Base-by-base conservation (phyloP, 352 stramenopile species). In the Pythium guiyangense region DNA sequence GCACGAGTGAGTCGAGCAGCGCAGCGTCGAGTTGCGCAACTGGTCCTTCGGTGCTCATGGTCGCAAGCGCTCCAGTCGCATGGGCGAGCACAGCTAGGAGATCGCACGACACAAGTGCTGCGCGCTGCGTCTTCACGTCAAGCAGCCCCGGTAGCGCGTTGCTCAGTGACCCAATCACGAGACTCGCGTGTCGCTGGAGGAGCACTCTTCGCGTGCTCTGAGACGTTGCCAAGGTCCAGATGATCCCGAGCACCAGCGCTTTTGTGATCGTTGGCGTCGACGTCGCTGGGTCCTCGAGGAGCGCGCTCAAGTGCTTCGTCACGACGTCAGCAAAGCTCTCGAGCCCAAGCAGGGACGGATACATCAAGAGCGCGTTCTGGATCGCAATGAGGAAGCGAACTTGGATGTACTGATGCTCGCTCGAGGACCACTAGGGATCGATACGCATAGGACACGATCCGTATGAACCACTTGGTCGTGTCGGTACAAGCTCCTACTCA, bases 211-310 rank as follows among this genome's bases (percentile, higher is more conserved):
- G 26, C 6, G 29, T 22, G 15, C 34, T 26, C 35, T 56, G 51
- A 9, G 22, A 47, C 18, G 39, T 25, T 10, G 22, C 35, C 51
- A 56, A 35, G 18, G 22, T 49, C 39, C 51, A 56, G 29, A 46
- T 34, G 11, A 56, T 37, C 15, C 51, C 51, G 15, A 56, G 22
- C 15, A 56, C 51, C 3, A 56, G 51, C 6, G 39, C 51, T 37
- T 47, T 56, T 10, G 39, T n/a, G 2, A 47, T 49, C 40, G 40
- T n/a, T 5, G 39, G 35, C 17, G 47, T 39, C 8, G 22, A 15
- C 17, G 43, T 27, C 8, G 8, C 22, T 37, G 51, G 17, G 18
- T 15, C 17, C 1, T 49, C 22, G 34, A 56, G 51, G 6, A 48
- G 4, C 8, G 35, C 11, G 22, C 25, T 25, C 20, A 56, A 26